phyloP scores from a whole-genome alignment of 345 rosid species.

The Populus simonii region DNA sequence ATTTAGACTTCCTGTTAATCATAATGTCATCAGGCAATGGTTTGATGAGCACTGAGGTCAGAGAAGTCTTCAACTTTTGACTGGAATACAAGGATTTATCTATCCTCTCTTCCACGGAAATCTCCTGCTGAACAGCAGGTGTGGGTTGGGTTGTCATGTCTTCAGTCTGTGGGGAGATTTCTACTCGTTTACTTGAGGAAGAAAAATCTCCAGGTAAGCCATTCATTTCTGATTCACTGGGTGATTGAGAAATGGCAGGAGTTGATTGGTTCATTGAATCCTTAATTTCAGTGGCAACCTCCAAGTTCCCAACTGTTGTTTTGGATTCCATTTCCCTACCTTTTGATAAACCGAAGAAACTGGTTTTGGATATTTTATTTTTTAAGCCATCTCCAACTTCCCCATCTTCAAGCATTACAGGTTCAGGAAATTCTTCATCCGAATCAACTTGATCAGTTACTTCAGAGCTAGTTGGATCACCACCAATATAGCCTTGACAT shows the following conservation, averaged over 20 bases:
- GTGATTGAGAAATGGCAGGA: constrained; percentile 29
- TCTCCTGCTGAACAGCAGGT: constrained; percentile 36
- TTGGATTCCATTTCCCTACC: constrained; percentile 14
- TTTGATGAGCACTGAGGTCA: constrained; percentile 31
- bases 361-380: constrained; percentile 26
- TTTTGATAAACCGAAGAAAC: constrained; percentile 27
- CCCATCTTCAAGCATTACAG: constrained; percentile 75
- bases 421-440: constrained; percentile 95
- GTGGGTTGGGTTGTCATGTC: constrained; percentile 25
- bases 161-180: constrained; percentile 22
- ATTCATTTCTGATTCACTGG: constrained; percentile 30
- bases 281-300: constrained; percentile 25
- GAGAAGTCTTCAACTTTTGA: constrained; percentile 24
- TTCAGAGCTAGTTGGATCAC: constrained; percentile 79
- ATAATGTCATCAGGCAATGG: constrained; percentile 35
- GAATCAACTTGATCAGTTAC: constrained; percentile 90
- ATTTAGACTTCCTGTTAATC: constrained; percentile 42
- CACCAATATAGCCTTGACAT: constrained; percentile 95
- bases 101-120: constrained; percentile 35
- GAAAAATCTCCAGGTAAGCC: constrained; percentile 27
- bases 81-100: constrained; percentile 16
- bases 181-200: constrained; percentile 34
- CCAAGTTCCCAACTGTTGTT: constrained; percentile 16
- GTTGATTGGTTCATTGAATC: constrained; percentile 33
- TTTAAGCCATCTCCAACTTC: constrained; percentile 42